Evolutionary conservation across 176 grass and related monocot species (phyloP).

Genomic region (Triticum aestivum): IWGSC_CS_RefSeq_v2.1 NC_057796.1:56481397-56481896

Average conservation of each 20-base stretch:
- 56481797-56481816: no score
- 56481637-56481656: background rate
- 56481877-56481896: no score
- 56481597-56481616: background rate
- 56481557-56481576: conserved; percentile 68
- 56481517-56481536: conserved; percentile 30
- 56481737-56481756: no score
- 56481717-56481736: no score
- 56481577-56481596: conserved; percentile 94
- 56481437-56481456: conserved; percentile 66
- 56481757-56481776: background rate
- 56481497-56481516: conserved; percentile 71
- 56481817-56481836: no score
- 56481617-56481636: background rate
- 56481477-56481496: conserved; percentile 71
- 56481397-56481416: conserved; percentile 86
- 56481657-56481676: background rate
- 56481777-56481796: no score
- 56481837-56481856: no score
- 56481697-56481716: no score
- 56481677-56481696: background rate
- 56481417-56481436: conserved; percentile 84
- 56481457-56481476: conserved; percentile 91
- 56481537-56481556: conserved; percentile 63
- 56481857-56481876: no score